phyloP scores from a whole-genome alignment of 768 basidiomycete genomes.

The Candolleomyces eurysporus region DNA sequence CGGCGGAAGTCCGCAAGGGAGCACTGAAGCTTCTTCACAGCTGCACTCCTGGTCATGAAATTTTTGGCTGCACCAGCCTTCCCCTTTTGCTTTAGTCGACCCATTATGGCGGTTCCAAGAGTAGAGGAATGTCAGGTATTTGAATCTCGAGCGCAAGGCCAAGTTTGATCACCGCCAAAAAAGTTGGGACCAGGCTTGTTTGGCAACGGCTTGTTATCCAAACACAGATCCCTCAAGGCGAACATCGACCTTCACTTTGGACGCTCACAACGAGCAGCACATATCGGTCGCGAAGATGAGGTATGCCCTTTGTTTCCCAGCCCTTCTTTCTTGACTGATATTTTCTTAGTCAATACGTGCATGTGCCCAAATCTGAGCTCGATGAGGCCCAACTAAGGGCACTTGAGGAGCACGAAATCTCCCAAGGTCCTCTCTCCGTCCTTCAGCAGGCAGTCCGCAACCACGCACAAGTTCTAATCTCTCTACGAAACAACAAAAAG shows the following conservation, averaged over 20 bases:
- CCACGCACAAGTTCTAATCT: slow-evolving; percentile 96
- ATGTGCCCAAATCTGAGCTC: slow-evolving; percentile 94
- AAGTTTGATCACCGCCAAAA: slow-evolving; percentile 19
- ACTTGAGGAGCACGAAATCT: slow-evolving; percentile 97
- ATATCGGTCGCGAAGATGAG: slow-evolving; percentile 29
- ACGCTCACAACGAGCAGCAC: slow-evolving; percentile 1
- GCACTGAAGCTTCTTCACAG: slow-evolving; percentile 94
- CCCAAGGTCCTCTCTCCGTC: slow-evolving; percentile 94
- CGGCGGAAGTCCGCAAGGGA: slow-evolving; percentile 96
- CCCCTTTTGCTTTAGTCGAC: slow-evolving; percentile 78
- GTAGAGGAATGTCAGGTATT: slow-evolving; percentile 7
- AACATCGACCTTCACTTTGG: background rate
- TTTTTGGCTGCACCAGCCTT: slow-evolving; percentile 91
- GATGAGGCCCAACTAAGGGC: slow-evolving; percentile 96
- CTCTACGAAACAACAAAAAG: slow-evolving; percentile 98
- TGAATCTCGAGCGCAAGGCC: background rate
- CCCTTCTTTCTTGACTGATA: background rate
- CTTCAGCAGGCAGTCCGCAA: slow-evolving; percentile 97
- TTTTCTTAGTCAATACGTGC: slow-evolving; percentile 83
- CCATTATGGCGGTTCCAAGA: slow-evolving; percentile 44
- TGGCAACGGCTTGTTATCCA: slow-evolving; percentile 20
- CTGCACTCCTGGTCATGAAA: slow-evolving; percentile 85
- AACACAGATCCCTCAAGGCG: slow-evolving; percentile 19
- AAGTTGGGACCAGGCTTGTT: slow-evolving; percentile 20
- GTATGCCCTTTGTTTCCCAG: slow-evolving; percentile 16